Evolutionary conservation across 441 rosid species (phyloP), one percentile per base, ranked within the genome.

Genomic region (Kokia cookei): DNA sequence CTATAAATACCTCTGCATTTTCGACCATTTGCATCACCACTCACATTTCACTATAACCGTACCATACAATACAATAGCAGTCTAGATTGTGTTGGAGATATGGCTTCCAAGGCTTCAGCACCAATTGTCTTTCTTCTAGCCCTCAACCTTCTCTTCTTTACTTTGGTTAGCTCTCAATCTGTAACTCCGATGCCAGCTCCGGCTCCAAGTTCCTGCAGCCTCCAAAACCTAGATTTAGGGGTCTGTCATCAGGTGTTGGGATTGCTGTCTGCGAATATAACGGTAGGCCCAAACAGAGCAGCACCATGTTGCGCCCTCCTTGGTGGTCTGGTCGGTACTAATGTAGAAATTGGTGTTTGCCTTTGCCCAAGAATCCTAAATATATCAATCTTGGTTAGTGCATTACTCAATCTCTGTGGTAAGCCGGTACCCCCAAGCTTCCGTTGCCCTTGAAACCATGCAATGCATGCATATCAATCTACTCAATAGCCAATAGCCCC

Each of bases 161-260:
- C 42, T 59, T 12, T 59, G 40, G 64, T 27, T 13, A 59, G 10
- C 40, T 13, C 64, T 5, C 17, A 11, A 4, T 0, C 19, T 27
- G 19, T 5, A 5, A 9, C 22, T 32, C 43, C 45, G 4, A 1
- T 1, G 26, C 9, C 40, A 26, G 3, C 63, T 1, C 9, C 3
- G 43, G 1, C 29, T 55, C 29, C 60, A 2, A 2, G 14, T 27
- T 2, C 10, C 2, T 61, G 65, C 65, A 6, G 2, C 22, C 1
- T 0, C 12, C 0, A 1, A 60, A 2, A 0, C 12, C 0, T 3
- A 60, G 1, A 0, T 14, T 14, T 29, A 6, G 0, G 11, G 14
- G 2, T 24, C 2, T 60, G 42, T 14, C 11, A 0, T 5, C 3
- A 0, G 0, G 0, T 4, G 42, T 1, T 57, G 0, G 15, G 32